These are phyloP conservation scores for Nemania sp. DNA, from an alignment of 2,329 filamentous ascomycete genomes.

Conservation along the genomic window DNA sequence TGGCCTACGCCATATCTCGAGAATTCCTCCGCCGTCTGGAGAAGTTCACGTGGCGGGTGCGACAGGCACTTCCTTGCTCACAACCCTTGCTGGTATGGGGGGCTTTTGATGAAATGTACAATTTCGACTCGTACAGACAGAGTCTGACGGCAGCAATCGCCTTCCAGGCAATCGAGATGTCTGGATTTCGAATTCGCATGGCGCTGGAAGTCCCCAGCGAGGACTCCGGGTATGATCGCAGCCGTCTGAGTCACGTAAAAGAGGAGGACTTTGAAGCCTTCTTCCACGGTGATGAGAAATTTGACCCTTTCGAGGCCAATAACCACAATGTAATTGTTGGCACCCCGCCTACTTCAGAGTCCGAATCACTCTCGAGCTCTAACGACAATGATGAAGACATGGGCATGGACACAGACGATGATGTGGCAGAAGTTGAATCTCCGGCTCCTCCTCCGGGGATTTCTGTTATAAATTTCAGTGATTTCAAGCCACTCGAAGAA, in stretches of 20 bases:
- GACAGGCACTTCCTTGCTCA: slow-evolving; percentile 21
- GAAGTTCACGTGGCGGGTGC: slow-evolving; percentile 15
- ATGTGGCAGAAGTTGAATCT: no score
- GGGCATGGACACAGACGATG: no score
- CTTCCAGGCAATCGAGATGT: slow-evolving; percentile 31
- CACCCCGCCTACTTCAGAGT: background rate
- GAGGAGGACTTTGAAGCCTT: background rate
- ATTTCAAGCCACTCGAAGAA: no score
- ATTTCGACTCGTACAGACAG: slow-evolving; percentile 31
- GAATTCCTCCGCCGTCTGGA: slow-evolving; percentile 36
- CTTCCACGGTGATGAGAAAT: slow-evolving; percentile 22
- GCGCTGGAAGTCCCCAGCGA: slow-evolving; percentile 35
- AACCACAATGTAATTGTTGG: background rate
- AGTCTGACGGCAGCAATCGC: slow-evolving; percentile 31
- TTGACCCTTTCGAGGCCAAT: slow-evolving; percentile 18
- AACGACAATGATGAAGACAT: no score
- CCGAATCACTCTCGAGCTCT: no score
- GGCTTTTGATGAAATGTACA: slow-evolving; percentile 29
- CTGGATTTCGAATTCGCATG: slow-evolving; percentile 24
- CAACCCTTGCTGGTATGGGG: no score
- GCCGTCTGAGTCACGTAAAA: slow-evolving; percentile 3
- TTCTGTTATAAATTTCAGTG: no score
- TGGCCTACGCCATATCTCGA: slow-evolving; percentile 31
- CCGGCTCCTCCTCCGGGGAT: no score
- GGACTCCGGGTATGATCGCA: slow-evolving; percentile 21